A percentile compares a stretch with the other conserved stretches of the same genome.
phyloP scores from a whole-genome alignment of 805 yeast genomes.

The Phaffomyces thermotolerans region DNA sequence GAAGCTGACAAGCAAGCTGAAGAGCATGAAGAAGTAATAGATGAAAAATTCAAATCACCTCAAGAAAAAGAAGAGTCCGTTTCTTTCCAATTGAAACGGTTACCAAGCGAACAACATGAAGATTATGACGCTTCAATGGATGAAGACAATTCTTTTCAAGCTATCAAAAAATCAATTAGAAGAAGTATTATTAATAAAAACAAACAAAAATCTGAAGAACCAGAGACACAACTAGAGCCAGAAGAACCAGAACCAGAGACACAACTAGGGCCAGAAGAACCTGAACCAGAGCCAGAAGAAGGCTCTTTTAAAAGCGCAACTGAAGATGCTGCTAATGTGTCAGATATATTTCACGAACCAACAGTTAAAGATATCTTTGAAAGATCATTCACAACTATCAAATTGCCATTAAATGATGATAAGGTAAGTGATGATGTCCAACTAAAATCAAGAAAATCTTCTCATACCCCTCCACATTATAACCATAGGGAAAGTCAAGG shows the following conservation, averaged over 20 bases:
- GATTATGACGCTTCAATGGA: conserved; percentile 16
- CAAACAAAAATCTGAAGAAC: conserved; percentile 6
- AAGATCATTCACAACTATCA: conserved; percentile 13
- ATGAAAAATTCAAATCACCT: too few species aligned
- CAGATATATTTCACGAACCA: conserved; percentile 11
- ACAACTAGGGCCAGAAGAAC: background rate
- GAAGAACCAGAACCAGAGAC: conserved; percentile 2
- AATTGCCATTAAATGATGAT: conserved; percentile 18
- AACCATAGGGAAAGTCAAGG: conserved; percentile 24
- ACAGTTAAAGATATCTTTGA: conserved; percentile 6
- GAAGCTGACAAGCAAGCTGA: too few species aligned
- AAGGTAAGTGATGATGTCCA: background rate
- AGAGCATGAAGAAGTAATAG: background rate
- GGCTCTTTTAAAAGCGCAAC: conserved; percentile 19
- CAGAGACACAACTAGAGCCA: background rate
- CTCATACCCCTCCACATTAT: conserved; percentile 17
- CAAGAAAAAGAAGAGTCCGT: background rate
- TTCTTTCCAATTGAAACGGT: background rate
- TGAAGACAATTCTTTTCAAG: conserved; percentile 38
- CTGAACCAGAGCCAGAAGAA: conserved; percentile 9
- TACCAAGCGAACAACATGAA: background rate
- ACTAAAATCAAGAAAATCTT: conserved; percentile 2
- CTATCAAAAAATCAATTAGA: conserved; percentile 39
- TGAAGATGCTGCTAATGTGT: conserved; percentile 11
- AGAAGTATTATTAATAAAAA: conserved; percentile 36